Conservation (phyloP, 2,329 filamentous ascomycete species). For the Mollisia scopiformis region DNA sequence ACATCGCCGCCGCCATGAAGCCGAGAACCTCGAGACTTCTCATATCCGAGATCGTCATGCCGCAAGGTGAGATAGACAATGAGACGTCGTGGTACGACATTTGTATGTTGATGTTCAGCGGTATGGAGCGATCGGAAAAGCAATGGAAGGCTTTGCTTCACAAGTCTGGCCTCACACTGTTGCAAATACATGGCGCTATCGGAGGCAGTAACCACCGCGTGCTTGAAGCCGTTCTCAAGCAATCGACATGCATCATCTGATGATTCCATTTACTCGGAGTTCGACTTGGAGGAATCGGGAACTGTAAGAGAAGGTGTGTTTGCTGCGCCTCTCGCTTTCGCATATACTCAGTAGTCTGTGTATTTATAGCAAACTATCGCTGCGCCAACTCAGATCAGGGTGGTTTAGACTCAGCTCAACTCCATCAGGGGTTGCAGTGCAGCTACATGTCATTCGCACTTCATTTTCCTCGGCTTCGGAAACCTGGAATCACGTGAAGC, state of each 20-base stretch:
- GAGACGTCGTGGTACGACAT: conserved; percentile 6
- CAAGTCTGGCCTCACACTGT: background rate
- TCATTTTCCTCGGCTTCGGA: background rate
- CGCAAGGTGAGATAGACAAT: background rate
- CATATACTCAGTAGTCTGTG: background rate
- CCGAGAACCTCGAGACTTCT: conserved; percentile 28
- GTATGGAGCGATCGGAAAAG: conserved; percentile 2
- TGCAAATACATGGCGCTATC: background rate
- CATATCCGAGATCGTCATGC: conserved; percentile 34
- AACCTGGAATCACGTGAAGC: background rate
- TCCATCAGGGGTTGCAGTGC: no score
- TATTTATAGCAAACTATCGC: background rate
- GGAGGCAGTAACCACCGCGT: background rate
- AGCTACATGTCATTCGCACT: no score
- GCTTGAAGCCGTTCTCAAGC: conserved; percentile 3
- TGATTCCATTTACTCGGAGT: no score
- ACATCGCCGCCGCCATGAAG: conserved; percentile 31
- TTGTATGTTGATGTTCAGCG: conserved; percentile 3
- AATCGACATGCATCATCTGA: no score
- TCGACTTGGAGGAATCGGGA: no score
- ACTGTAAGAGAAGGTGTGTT: no score
- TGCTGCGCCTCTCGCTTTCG: background rate
- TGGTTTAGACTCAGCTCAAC: no score
- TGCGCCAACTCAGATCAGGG: background rate
- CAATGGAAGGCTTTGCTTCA: conserved; percentile 1